These are phyloP conservation scores for Phytophthora megakarya DNA, from an alignment of 352 stramenopile species.

Conservation along the genomic window DNA sequence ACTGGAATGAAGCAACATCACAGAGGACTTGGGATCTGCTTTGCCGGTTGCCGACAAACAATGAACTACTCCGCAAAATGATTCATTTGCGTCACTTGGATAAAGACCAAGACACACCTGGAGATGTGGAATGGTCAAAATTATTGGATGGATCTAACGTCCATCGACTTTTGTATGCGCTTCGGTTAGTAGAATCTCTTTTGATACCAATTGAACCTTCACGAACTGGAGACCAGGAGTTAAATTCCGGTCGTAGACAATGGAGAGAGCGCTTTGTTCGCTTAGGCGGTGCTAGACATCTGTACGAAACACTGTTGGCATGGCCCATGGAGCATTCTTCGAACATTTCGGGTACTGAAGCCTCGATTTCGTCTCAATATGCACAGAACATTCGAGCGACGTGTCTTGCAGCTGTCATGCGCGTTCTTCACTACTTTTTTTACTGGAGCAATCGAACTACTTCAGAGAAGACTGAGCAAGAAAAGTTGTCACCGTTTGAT, in stretches of 20 bases:
- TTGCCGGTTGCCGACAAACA: slow-evolving; percentile 73
- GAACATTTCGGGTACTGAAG: background rate
- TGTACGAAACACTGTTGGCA: slow-evolving; percentile 46
- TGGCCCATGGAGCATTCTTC: slow-evolving; percentile 20
- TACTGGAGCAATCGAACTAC: slow-evolving; percentile 17
- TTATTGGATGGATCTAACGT: slow-evolving; percentile 53
- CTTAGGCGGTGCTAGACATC: slow-evolving; percentile 52
- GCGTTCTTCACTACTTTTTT: slow-evolving; percentile 54
- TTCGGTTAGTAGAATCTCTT: slow-evolving; percentile 73
- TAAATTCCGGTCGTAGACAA: slow-evolving; percentile 58
- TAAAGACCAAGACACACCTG: slow-evolving; percentile 9
- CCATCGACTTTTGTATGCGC: slow-evolving; percentile 65
- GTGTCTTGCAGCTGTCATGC: slow-evolving; percentile 58
- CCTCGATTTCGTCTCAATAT: slow-evolving; percentile 32
- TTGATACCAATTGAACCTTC: slow-evolving; percentile 48
- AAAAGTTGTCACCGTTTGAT: slow-evolving; percentile 35
- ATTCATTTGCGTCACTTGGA: slow-evolving; percentile 48
- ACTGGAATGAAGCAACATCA: slow-evolving; percentile 53
- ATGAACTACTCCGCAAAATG: slow-evolving; percentile 64
- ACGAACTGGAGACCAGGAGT: slow-evolving; percentile 2
- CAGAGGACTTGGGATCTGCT: slow-evolving; percentile 78
- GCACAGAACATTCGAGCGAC: slow-evolving; percentile 44
- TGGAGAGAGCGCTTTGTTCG: slow-evolving; percentile 83
- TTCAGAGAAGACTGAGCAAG: background rate
- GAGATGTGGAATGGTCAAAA: slow-evolving; percentile 45